Conservation (phyloP, 192 early-diverging fungal genomes). For the Coemansia umbellata region DNA sequence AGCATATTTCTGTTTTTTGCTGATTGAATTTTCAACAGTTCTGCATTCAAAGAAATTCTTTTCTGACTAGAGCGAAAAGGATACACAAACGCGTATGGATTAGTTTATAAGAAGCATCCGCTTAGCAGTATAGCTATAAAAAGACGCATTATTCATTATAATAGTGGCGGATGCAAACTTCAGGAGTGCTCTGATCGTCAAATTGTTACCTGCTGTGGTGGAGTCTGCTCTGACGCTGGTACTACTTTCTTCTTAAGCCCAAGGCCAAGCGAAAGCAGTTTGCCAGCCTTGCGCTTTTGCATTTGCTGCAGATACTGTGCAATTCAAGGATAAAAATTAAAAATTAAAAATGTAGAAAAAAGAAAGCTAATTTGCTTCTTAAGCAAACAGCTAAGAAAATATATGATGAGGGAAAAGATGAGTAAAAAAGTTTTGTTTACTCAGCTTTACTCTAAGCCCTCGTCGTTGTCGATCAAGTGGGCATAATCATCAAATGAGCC, state of each 20-base stretch:
- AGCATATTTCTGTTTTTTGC: no score
- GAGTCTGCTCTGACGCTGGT: not conserved
- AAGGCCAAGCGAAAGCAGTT: constrained; percentile 17
- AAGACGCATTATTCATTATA: no score
- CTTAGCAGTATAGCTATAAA: not conserved
- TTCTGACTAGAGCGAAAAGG: not conserved
- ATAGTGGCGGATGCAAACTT: not conserved
- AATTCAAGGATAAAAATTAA: not conserved
- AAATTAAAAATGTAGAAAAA: not conserved
- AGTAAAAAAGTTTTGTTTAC: not conserved
- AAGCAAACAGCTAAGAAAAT: not conserved
- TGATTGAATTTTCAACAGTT: no score
- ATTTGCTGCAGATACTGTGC: constrained; percentile 9
- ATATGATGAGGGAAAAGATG: not conserved
- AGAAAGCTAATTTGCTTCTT: not conserved
- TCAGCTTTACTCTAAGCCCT: constrained; percentile 23
- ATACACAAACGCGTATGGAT: not conserved
- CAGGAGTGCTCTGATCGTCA: not conserved
- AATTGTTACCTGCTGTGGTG: constrained; percentile 15
- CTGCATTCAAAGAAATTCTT: not conserved
- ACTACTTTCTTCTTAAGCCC: not conserved
- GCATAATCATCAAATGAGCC: constrained; percentile 72
- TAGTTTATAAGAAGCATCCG: not conserved
- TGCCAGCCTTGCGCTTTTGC: constrained; percentile 31
- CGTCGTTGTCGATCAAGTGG: constrained; percentile 42